Evolutionary conservation across 768 basidiomycete genomes (phyloP).

Genomic region (Mycena metata): DNA sequence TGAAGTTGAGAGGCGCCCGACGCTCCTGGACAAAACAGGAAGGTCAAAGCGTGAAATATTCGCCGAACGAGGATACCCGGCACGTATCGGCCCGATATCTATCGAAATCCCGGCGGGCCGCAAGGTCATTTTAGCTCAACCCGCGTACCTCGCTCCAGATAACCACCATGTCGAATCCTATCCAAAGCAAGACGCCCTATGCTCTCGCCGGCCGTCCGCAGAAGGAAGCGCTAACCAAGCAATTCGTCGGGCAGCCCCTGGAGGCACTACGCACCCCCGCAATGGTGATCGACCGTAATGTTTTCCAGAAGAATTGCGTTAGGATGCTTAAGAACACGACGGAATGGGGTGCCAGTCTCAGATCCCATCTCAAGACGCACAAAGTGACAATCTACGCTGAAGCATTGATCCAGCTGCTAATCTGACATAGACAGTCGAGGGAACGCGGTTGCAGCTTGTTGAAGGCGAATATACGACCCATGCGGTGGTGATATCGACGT

Average conservation of each 20-base stretch:
- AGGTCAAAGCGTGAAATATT: slow-evolving; percentile 23
- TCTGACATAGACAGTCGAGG: slow-evolving; percentile 74
- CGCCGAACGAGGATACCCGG: slow-evolving; percentile 7
- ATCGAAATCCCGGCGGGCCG: background rate
- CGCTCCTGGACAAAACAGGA: background rate
- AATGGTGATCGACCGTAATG: slow-evolving; percentile 78
- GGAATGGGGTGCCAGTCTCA: slow-evolving; percentile 77
- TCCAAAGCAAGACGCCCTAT: slow-evolving; percentile 64
- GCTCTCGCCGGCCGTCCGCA: slow-evolving; percentile 54
- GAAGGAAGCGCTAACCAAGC: slow-evolving; percentile 63
- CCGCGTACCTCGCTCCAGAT: background rate
- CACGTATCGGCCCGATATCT: slow-evolving; percentile 12
- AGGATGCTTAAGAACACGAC: slow-evolving; percentile 77
- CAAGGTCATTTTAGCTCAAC: too few species aligned
- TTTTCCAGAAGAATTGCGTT: slow-evolving; percentile 81
- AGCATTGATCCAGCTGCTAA: slow-evolving; percentile 14
- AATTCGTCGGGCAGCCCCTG: slow-evolving; percentile 71
- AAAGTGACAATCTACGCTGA: slow-evolving; percentile 62
- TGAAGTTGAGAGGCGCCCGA: too few species aligned
- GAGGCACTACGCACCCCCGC: slow-evolving; percentile 80
- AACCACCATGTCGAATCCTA: slow-evolving; percentile 21
- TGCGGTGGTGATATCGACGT: slow-evolving; percentile 83
- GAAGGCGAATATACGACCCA: slow-evolving; percentile 66
- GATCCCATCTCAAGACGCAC: slow-evolving; percentile 89
- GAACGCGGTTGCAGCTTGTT: slow-evolving; percentile 75